Base-by-base conservation (phyloP, 129 eudicot genomes). In the Arctium lappa region DNA sequence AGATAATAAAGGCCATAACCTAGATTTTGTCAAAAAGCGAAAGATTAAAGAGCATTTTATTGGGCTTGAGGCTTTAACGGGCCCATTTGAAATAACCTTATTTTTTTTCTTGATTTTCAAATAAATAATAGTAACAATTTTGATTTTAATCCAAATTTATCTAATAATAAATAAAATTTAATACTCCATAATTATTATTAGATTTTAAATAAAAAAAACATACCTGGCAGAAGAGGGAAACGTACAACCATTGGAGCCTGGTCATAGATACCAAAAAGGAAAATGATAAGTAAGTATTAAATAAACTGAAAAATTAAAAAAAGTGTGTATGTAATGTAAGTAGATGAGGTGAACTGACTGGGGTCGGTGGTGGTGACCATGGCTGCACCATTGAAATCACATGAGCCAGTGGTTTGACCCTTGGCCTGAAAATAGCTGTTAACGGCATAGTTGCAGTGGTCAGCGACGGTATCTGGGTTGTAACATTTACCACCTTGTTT, bases 401-500 rank as follows among this genome's bases (percentile, higher is more conserved):
- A 94, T 33, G 95, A 79, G 30, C 82, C 86, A 12, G 90, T 70
- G 8, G 88, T 73, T 74, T 89, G 97, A 77, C 90, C 90, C 39
- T 92, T 90, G 30, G 66, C 87, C 70, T 92, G 97, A 80, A 87
- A 94, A 69, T 84, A 94, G 79, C 95, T 92, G 86, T 94, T 94
- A 13, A 90, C 94, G 13, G 98, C 98, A 73, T 85, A 94, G 79
- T 77, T 92, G 68, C 98, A 94, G 81, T 94, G 98, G 81, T 92
- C 95, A 48, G 80, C 33, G 12, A 94, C 90, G 11, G 92, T 88
- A 84, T 94, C 84, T 0, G 98, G 97, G 89, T 87, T 94, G 78
- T 18, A 92, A 60, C 98, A 94, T 36, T 77, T 77, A 8, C 97
- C 98, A 79, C 75, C 88, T 85, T 87, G 89, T 70, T 87, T 91